phyloP scores from a whole-genome alignment of 306 rosid genomes.

The Rubus idaeus region DNA sequence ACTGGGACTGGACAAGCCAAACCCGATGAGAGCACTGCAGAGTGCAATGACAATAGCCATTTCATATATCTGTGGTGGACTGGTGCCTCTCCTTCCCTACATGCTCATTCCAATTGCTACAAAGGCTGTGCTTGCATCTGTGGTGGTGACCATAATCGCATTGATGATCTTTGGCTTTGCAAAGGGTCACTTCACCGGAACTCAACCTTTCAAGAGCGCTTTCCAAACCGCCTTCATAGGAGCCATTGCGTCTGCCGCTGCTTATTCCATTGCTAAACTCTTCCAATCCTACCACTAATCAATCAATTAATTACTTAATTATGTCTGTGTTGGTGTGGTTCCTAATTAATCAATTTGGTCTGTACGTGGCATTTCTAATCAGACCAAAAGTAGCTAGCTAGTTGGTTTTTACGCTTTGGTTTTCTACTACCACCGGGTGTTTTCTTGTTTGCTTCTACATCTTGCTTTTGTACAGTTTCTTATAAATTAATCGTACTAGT shows the following conservation, averaged over 20 bases:
- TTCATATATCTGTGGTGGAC: constrained; percentile 72
- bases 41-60: constrained; percentile 85
- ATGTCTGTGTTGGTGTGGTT: neutral
- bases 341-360: neutral
- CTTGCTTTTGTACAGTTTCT: neutral
- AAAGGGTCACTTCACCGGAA: constrained; percentile 81
- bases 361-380: neutral
- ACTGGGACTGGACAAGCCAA: constrained; percentile 85
- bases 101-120: constrained; percentile 54
- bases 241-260: constrained; percentile 86
- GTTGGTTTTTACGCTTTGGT: neutral
- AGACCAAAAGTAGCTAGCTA: neutral
- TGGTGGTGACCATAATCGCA: constrained; percentile 58
- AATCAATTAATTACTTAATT: neutral
- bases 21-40: constrained; percentile 82
- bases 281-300: constrained; percentile 32
- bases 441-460: neutral
- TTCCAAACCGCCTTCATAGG: constrained; percentile 78
- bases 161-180: constrained; percentile 75
- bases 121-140: constrained; percentile 69
- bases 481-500: no score
- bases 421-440: neutral
- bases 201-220: constrained; percentile 70
- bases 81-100: constrained; percentile 77
- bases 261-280: constrained; percentile 71